These are phyloP conservation scores for Lyophyllum shimeji DNA, from an alignment of 768 basidiomycete species.

Conservation along the genomic window DNA sequence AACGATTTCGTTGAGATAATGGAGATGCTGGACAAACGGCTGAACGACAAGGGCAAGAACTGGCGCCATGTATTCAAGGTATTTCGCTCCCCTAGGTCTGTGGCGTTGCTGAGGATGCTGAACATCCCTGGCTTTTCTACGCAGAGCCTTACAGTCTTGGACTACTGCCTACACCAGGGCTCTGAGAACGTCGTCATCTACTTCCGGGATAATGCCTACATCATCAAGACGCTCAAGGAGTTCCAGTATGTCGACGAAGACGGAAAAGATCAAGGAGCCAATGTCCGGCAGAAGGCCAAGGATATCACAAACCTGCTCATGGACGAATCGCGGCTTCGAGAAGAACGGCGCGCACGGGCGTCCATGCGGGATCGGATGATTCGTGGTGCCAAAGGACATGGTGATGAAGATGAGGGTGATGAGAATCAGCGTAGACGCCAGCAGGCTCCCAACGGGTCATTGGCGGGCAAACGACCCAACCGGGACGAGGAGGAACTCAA, in stretches of 20 bases:
- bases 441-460: constrained; percentile 14
- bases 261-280: constrained; percentile 97
- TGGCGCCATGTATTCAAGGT: constrained; percentile 99
- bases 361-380: constrained; percentile 96
- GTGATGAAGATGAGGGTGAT: constrained; percentile 35
- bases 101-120: neutral
- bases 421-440: constrained; percentile 43
- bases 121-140: neutral
- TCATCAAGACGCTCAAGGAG: constrained; percentile 98
- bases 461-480: constrained; percentile 31
- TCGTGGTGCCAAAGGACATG: constrained; percentile 46
- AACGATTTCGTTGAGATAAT: constrained; percentile 99
- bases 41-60: constrained; percentile 99
- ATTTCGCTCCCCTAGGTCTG: neutral
- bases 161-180: constrained; percentile 94
- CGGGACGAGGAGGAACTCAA: constrained; percentile 82
- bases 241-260: constrained; percentile 97
- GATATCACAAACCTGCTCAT: constrained; percentile 93
- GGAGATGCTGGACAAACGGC: constrained; percentile 99
- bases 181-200: constrained; percentile 99
- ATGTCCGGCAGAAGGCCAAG: constrained; percentile 95
- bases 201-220: constrained; percentile 95
- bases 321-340: constrained; percentile 82
- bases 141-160: constrained; percentile 88
- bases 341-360: constrained; percentile 82